A percentile compares a stretch with the other conserved stretches of the same genome.
Evolutionary conservation across 345 rosid species (phyloP).

Genomic region (Physaria fendleri): DNA sequence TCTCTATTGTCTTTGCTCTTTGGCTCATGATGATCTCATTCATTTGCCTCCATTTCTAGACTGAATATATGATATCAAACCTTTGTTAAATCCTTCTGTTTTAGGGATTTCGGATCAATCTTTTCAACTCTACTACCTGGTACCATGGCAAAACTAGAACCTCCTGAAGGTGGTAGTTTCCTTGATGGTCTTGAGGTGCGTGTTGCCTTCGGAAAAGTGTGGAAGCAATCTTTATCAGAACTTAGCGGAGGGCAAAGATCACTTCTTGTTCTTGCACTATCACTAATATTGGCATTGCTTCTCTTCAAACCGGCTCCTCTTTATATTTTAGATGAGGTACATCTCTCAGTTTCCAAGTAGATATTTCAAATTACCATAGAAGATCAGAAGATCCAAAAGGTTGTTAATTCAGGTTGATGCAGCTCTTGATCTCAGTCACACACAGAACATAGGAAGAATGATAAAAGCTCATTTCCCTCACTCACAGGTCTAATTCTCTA

Average conservation of each 20-base stretch:
- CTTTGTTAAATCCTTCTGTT: conserved; percentile 5
- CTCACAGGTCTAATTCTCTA: conserved; percentile 55
- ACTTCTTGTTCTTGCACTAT: conserved; percentile 85
- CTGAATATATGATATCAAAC: not conserved
- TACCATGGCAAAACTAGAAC: conserved; percentile 91
- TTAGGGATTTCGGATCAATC: conserved; percentile 93
- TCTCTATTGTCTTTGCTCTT: not conserved
- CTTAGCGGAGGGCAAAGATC: conserved; percentile 97
- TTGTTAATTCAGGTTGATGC: conserved; percentile 62
- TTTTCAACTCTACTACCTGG: conserved; percentile 95
- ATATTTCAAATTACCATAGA: not conserved
- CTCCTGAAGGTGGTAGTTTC: conserved; percentile 89
- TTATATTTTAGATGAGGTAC: conserved; percentile 93
- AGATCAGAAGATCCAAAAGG: not conserved
- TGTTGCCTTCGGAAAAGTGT: conserved; percentile 93
- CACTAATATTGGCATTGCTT: conserved; percentile 86
- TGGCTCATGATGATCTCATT: not conserved
- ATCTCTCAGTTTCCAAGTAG: not conserved
- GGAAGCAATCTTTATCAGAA: conserved; percentile 97
- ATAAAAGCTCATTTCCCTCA: conserved; percentile 52
- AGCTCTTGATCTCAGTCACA: conserved; percentile 96
- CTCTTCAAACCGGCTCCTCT: conserved; percentile 99
- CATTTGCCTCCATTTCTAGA: not conserved
- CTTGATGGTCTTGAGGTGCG: conserved; percentile 98
- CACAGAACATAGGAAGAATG: conserved; percentile 98